phyloP scores from a whole-genome alignment of 768 basidiomycete species.

The Lyophyllum atratum region DNA sequence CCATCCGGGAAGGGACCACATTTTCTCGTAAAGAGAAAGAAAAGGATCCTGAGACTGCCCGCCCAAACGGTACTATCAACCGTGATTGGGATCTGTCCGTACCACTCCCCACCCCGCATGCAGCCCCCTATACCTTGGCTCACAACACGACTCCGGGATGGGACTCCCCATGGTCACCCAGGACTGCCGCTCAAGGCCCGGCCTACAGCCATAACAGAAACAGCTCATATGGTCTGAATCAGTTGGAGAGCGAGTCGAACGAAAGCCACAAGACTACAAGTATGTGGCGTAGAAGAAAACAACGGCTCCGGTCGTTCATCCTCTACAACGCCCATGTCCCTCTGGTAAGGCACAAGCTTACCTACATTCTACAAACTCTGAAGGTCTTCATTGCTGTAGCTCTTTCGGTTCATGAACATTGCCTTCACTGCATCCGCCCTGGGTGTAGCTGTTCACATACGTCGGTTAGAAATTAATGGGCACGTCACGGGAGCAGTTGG shows the following conservation, averaged over 20 bases:
- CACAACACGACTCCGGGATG: constrained; percentile 63
- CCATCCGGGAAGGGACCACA: constrained; percentile 34
- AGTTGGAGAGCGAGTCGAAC: constrained; percentile 26
- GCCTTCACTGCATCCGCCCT: constrained; percentile 79
- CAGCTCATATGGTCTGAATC: constrained; percentile 28
- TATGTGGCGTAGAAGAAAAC: constrained; percentile 38
- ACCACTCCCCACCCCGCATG: constrained; percentile 35
- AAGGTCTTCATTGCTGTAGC: constrained; percentile 38
- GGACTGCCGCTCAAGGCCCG: constrained; percentile 42
- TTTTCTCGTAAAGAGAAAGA: constrained; percentile 38
- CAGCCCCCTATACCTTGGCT: constrained; percentile 52
- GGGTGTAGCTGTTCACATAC: constrained; percentile 77
- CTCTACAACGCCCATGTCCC: constrained; percentile 79
- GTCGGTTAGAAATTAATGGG: constrained; percentile 51
- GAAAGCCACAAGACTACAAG: constrained; percentile 25
- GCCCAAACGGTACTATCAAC: constrained; percentile 8
- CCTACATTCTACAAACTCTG: constrained; percentile 10
- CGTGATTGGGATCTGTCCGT: constrained; percentile 32
- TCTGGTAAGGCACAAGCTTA: constrained; percentile 49
- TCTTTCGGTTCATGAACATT: constrained; percentile 85
- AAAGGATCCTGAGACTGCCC: constrained; percentile 23
- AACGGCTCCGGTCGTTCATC: constrained; percentile 64
- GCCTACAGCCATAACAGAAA: constrained; percentile 24
- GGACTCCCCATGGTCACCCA: constrained; percentile 68
- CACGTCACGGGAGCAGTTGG: constrained; percentile 72